Evolutionary conservation across 352 stramenopile genomes (phyloP).

Genomic region (Stephanocyclus meneghinianus): DNA sequence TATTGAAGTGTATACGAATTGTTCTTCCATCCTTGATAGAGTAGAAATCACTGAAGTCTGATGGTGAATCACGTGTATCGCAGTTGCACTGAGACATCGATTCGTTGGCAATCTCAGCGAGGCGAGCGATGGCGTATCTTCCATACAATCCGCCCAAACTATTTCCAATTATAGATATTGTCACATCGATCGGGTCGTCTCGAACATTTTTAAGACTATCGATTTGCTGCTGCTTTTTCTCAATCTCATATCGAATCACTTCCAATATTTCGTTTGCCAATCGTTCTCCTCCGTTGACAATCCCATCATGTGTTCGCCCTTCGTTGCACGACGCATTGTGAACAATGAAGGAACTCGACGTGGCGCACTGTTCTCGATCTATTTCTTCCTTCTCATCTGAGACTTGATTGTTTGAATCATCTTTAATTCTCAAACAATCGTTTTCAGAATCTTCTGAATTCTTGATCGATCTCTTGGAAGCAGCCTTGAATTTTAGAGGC

Average conservation of each 20-base stretch:
- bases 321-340: slow-evolving; percentile 66
- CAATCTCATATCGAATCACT: slow-evolving; percentile 66
- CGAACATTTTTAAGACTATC: slow-evolving; percentile 4
- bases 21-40: slow-evolving; percentile 22
- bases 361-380: not conserved
- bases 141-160: slow-evolving; percentile 79
- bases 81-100: not conserved
- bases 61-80: not conserved
- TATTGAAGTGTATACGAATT: slow-evolving; percentile 51
- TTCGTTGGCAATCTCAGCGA: slow-evolving; percentile 31
- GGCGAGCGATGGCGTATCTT: slow-evolving; percentile 69
- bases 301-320: slow-evolving; percentile 71
- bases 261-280: slow-evolving; percentile 70
- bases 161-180: slow-evolving; percentile 75
- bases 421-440: not conserved
- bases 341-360: slow-evolving; percentile 26
- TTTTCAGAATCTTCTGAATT: not conserved
- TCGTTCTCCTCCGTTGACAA: slow-evolving; percentile 72
- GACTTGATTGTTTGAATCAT: not conserved
- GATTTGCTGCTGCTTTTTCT: slow-evolving; percentile 29
- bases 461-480: not conserved
- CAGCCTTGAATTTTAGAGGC: slow-evolving; percentile 1
- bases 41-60: slow-evolving; percentile 2
- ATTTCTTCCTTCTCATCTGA: not conserved
- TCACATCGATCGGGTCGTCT: slow-evolving; percentile 47